phyloP scores from a whole-genome alignment of 2,329 filamentous ascomycete species.

The Epichloe baconii region DNA sequence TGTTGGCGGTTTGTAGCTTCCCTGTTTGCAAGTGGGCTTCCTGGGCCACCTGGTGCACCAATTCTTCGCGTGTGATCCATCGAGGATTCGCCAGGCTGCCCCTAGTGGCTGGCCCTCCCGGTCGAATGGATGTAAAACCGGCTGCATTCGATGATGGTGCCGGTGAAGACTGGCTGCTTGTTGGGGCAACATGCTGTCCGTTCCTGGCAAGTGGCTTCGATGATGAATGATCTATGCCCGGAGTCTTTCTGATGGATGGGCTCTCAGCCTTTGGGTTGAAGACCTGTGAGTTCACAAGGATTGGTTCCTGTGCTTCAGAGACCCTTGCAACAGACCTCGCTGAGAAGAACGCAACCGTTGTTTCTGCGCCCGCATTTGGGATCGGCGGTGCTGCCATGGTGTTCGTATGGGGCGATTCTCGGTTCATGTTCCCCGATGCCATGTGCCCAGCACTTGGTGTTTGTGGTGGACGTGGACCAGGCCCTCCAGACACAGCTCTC shows the following conservation, averaged over 20 bases:
- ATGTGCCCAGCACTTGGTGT: constrained; percentile 19
- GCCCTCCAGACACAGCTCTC: constrained; percentile 10
- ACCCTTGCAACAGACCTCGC: constrained; percentile 13
- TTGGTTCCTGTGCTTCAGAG: constrained; percentile 23
- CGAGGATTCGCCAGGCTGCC: constrained; percentile 36
- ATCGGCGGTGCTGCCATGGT: constrained; percentile 33
- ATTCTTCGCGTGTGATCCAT: constrained; percentile 43
- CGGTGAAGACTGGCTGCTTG: constrained; percentile 15
- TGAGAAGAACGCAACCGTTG: constrained; percentile 6
- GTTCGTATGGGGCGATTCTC: constrained; percentile 12
- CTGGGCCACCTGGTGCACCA: constrained; percentile 39
- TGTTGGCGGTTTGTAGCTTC: constrained; percentile 45
- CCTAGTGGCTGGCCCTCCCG: constrained; percentile 16
- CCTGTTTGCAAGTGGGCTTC: constrained; percentile 46
- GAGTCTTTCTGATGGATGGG: constrained; percentile 79
- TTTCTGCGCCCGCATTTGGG: constrained; percentile 13
- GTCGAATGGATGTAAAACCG: constrained; percentile 18
- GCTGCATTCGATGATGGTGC: constrained; percentile 12
- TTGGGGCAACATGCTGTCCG: constrained; percentile 36
- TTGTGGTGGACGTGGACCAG: constrained; percentile 15
- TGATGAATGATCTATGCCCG: constrained; percentile 68
- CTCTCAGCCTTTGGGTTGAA: constrained; percentile 68
- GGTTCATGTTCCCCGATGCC: constrained; percentile 8
- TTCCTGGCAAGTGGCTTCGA: constrained; percentile 58
- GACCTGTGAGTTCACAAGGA: constrained; percentile 21